These are phyloP conservation scores for Aethionema arabicum DNA, from an alignment of 345 rosid genomes.

Conservation along the genomic window DNA sequence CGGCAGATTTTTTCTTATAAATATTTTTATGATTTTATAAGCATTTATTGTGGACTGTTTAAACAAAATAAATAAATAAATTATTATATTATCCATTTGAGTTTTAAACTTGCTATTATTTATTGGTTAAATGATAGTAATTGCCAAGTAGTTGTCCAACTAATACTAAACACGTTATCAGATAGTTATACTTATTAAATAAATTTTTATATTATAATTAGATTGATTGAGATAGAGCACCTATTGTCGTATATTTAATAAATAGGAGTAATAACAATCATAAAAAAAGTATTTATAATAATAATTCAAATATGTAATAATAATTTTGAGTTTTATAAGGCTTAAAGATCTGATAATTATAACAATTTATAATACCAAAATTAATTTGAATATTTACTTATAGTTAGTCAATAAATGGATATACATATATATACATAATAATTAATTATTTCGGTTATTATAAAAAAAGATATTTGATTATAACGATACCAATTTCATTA, in stretches of 20 bases:
- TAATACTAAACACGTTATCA: conserved; percentile 21
- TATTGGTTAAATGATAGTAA: neutral
- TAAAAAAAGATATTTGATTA: neutral
- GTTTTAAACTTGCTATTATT: neutral
- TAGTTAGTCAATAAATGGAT: too few relatives aligned
- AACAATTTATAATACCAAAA: neutral
- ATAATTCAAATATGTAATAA: neutral
- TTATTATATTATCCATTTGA: conserved; percentile 5
- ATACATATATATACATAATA: neutral
- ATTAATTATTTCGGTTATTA: neutral
- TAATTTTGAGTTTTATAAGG: too few relatives aligned
- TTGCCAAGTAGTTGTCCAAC: conserved; percentile 13
- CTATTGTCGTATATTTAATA: neutral
- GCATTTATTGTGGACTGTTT: conserved; percentile 11
- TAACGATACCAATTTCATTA: conserved; percentile 13
- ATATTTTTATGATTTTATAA: neutral
- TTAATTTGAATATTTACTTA: neutral
- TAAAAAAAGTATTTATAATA: too few relatives aligned
- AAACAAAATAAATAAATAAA: neutral
- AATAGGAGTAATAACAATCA: neutral
- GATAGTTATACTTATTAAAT: neutral
- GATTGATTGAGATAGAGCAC: conserved; percentile 30
- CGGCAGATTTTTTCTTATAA: neutral
- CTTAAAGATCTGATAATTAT: too few relatives aligned
- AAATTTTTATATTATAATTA: neutral